phyloP scores from a whole-genome alignment of 805 yeast species.

The Metschnikowia corniflorae region DNA sequence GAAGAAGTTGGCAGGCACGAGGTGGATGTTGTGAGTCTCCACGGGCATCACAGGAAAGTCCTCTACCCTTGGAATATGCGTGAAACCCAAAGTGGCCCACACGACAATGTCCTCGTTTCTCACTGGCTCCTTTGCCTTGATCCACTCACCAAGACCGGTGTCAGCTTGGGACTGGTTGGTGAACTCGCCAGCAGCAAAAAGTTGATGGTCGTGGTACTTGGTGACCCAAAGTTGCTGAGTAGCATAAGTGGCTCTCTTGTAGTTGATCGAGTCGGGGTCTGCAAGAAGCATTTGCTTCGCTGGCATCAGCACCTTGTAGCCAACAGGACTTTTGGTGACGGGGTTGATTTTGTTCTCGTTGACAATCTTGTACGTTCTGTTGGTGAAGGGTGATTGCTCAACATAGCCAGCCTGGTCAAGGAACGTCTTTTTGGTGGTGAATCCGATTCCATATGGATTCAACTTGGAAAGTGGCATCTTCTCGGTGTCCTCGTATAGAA shows the following conservation, averaged over 20 bases:
- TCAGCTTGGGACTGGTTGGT: constrained; percentile 74
- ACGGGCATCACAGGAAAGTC: constrained; percentile 91
- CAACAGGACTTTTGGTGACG: constrained; percentile 67
- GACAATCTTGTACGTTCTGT: constrained; percentile 69
- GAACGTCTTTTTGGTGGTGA: constrained; percentile 55
- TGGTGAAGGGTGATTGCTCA: constrained; percentile 73
- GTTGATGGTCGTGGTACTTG: constrained; percentile 66
- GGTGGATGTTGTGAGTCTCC: constrained; percentile 62
- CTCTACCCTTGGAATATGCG: constrained; percentile 79
- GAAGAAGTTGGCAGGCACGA: constrained; percentile 72
- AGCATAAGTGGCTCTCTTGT: constrained; percentile 69
- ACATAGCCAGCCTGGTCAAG: constrained; percentile 69
- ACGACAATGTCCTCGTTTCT: constrained; percentile 75
- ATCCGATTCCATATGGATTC: constrained; percentile 72
- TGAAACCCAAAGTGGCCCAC: constrained; percentile 79
- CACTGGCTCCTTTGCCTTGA: constrained; percentile 60
- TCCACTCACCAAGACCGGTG: constrained; percentile 71
- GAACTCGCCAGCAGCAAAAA: constrained; percentile 82
- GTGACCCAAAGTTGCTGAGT: constrained; percentile 82
- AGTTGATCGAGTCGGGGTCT: constrained; percentile 57
- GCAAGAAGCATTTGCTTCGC: constrained; percentile 76
- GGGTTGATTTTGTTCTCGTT: constrained; percentile 72
- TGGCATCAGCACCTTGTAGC: constrained; percentile 69
- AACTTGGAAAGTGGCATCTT: constrained; percentile 52
- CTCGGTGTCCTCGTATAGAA: constrained; percentile 64